Conservation (phyloP, 306 rosid species). For the Calophaca sinica region DNA sequence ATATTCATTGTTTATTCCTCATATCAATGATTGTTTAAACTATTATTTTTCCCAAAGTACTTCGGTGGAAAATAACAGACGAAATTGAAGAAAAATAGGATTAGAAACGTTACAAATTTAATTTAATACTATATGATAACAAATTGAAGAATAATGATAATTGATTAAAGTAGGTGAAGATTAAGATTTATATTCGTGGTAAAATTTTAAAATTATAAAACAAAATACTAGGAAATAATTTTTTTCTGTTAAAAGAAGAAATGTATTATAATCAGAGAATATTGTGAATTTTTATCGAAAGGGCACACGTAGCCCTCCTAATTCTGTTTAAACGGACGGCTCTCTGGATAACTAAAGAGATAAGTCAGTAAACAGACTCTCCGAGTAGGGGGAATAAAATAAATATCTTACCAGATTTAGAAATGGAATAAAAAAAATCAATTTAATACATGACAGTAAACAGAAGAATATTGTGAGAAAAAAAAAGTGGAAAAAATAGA, state of each 20-base stretch:
- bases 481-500: neutral
- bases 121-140: neutral
- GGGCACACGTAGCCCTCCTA: neutral
- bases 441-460: too few species aligned
- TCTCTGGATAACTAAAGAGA: neutral
- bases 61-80: too few species aligned
- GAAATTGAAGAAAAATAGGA: neutral
- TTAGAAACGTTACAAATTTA: neutral
- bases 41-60: neutral
- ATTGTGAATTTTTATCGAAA: neutral
- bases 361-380: slow-evolving; percentile 21
- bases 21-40: neutral
- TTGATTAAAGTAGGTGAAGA: neutral
- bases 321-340: slow-evolving; percentile 26
- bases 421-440: too few species aligned
- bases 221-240: neutral
- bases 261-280: slow-evolving; percentile 32
- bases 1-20: neutral
- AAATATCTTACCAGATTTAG: too few species aligned
- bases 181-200: neutral
- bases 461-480: neutral
- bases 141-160: neutral
- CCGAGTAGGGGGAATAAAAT: neutral
- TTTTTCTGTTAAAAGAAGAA: neutral
- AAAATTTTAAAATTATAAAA: neutral